Percentiles rank a stretch among this genome's conserved stretches.
Evolutionary conservation across 805 yeast genomes (phyloP).

Genomic region (Barnettozyma sucrosica): DNA sequence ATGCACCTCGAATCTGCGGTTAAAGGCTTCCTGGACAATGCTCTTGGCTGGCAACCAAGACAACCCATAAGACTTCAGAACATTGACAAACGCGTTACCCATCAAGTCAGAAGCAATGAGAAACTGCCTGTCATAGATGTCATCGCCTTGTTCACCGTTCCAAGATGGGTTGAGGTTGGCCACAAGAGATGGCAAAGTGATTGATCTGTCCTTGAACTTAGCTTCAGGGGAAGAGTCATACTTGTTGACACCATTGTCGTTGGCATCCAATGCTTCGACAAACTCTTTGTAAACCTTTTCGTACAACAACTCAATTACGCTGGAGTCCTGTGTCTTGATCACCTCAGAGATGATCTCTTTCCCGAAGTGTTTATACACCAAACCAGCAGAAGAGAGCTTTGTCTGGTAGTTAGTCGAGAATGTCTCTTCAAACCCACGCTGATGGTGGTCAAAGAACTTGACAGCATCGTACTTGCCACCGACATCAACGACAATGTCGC

Average conservation of each 20-base stretch:
- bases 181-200: slow-evolving; percentile 74
- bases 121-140: slow-evolving; percentile 61
- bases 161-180: slow-evolving; percentile 80
- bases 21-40: slow-evolving; percentile 67
- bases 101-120: slow-evolving; percentile 68
- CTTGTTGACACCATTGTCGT: slow-evolving; percentile 86
- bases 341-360: slow-evolving; percentile 55
- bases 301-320: slow-evolving; percentile 59
- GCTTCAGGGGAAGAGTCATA: slow-evolving; percentile 49
- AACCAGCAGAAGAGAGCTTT: slow-evolving; percentile 89
- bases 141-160: slow-evolving; percentile 64
- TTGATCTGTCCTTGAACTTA: slow-evolving; percentile 64
- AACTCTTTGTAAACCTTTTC: slow-evolving; percentile 78
- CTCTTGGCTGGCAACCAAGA: slow-evolving; percentile 90
- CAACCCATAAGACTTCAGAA: slow-evolving; percentile 65
- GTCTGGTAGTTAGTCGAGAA: slow-evolving; percentile 62
- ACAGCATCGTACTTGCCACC: slow-evolving; percentile 83
- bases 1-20: slow-evolving; percentile 52
- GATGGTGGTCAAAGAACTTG: slow-evolving; percentile 94
- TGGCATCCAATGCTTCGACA: slow-evolving; percentile 89
- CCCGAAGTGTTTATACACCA: slow-evolving; percentile 84
- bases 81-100: slow-evolving; percentile 71
- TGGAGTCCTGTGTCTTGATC: slow-evolving; percentile 34
- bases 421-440: slow-evolving; percentile 78
- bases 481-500: slow-evolving; percentile 94